Evolutionary conservation across 139 green algal genomes (phyloP).

Genomic region (Chlamydomonas applanata): DNA sequence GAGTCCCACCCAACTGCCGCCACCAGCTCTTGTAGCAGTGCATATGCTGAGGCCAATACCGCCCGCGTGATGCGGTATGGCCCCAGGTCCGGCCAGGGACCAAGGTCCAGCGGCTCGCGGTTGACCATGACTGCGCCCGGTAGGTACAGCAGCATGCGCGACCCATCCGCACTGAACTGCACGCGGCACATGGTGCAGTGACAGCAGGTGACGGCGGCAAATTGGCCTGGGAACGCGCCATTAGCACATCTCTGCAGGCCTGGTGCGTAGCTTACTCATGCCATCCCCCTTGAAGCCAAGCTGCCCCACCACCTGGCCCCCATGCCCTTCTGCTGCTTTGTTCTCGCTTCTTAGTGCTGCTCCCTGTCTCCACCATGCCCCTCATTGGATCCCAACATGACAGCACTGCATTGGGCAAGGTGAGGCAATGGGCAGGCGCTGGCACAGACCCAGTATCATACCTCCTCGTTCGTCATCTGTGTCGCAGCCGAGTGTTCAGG

Average conservation of each 20-base stretch:
- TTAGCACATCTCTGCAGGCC: no score
- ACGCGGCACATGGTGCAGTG: not conserved
- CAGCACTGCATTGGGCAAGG: no score
- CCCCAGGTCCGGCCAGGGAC: constrained; percentile 27
- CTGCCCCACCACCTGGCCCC: no score
- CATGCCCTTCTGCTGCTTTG: no score
- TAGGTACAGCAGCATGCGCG: constrained; percentile 12
- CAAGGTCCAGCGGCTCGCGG: constrained; percentile 36
- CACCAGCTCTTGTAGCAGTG: constrained; percentile 45
- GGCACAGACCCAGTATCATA: not conserved
- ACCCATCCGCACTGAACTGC: not conserved
- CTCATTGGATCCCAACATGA: no score
- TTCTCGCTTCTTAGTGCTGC: no score
- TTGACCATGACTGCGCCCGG: constrained; percentile 36
- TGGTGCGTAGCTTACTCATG: no score
- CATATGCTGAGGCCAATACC: constrained; percentile 42
- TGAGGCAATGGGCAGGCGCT: not conserved
- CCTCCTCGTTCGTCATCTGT: constrained; percentile 6
- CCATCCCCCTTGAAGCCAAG: no score
- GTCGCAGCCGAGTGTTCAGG: not conserved
- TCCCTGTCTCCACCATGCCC: no score
- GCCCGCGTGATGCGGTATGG: constrained; percentile 38
- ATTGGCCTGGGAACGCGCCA: no score
- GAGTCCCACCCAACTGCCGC: constrained; percentile 38
- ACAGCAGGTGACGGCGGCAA: no score